phyloP scores from a whole-genome alignment of 495 filamentous ascomycete genomes.

The Hypoxylon trugodes region DNA sequence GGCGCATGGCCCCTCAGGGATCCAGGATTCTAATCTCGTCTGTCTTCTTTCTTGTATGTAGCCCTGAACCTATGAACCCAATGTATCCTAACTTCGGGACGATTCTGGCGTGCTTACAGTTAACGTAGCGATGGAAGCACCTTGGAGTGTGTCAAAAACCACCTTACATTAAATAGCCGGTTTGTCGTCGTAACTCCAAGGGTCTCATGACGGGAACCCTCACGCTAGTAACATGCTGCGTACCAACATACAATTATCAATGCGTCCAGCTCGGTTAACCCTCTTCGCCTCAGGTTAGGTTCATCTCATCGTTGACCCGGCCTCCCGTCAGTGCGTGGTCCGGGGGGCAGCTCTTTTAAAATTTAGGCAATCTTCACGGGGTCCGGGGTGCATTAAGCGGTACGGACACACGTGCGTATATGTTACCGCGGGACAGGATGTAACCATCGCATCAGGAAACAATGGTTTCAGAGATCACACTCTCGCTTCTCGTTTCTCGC shows the following conservation, averaged over 20 bases:
- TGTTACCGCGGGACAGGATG: constrained; percentile 36
- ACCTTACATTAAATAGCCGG: constrained; percentile 25
- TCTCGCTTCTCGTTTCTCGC: constrained; percentile 8
- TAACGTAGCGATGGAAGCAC: constrained; percentile 17
- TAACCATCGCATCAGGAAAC: constrained; percentile 27
- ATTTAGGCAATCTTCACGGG: constrained; percentile 13
- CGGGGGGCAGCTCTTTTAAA: background rate
- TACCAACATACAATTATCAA: constrained; percentile 9
- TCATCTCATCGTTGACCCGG: constrained; percentile 19
- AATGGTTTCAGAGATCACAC: constrained; percentile 8
- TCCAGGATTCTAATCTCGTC: constrained; percentile 30
- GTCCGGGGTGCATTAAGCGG: constrained; percentile 36
- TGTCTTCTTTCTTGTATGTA: constrained; percentile 31
- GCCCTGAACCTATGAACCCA: constrained; percentile 28
- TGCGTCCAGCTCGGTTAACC: constrained; percentile 24
- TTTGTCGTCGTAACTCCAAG: constrained; percentile 21
- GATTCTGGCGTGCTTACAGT: constrained; percentile 17
- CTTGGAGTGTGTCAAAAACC: constrained; percentile 1
- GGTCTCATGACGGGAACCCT: constrained; percentile 1
- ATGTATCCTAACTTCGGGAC: constrained; percentile 15
- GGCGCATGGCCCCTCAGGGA: constrained; percentile 35
- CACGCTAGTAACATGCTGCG: background rate
- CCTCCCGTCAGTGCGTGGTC: constrained; percentile 6
- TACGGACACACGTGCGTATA: constrained; percentile 37
- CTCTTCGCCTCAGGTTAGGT: background rate